These are phyloP conservation scores for Recurvomyces mirabilis DNA, from an alignment of 495 filamentous ascomycete genomes.

Conservation along the genomic window DNA sequence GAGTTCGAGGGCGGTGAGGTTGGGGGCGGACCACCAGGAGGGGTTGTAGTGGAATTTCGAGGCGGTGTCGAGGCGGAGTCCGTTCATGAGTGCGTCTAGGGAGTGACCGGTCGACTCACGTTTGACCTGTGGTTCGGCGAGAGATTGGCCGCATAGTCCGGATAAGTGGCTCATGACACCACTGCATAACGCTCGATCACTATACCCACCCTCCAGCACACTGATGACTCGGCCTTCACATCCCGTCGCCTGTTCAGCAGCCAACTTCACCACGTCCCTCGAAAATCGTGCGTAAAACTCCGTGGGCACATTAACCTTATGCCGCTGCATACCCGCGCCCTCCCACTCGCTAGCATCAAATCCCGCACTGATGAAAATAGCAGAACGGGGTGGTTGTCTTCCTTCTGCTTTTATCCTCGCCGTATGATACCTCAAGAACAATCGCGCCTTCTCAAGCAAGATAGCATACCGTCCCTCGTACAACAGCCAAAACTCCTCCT, in stretches of 20 bases:
- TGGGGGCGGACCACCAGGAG: conserved; percentile 62
- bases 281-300: conserved; percentile 92
- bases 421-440: conserved; percentile 59
- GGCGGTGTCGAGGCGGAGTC: conserved; percentile 4
- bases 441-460: conserved; percentile 67
- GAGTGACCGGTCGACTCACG: background rate
- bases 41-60: conserved; percentile 41
- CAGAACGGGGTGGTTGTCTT: conserved; percentile 54
- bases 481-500: conserved; percentile 74
- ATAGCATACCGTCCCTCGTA: conserved; percentile 67
- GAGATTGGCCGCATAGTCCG: conserved; percentile 45
- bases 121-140: conserved; percentile 30
- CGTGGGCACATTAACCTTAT: conserved; percentile 88
- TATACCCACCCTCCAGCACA: conserved; percentile 92
- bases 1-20: conserved; percentile 56
- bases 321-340: conserved; percentile 80
- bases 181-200: conserved; percentile 74
- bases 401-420: conserved; percentile 45
- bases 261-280: conserved; percentile 65
- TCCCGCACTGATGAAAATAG: conserved; percentile 87
- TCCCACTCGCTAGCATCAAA: conserved; percentile 97
- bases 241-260: conserved; percentile 64
- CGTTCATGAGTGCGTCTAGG: conserved; percentile 8
- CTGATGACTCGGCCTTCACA: conserved; percentile 80
- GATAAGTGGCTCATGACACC: conserved; percentile 82